Conservation (phyloP, 139 green algal genomes). For the Volvox reticuliferus region DNA sequence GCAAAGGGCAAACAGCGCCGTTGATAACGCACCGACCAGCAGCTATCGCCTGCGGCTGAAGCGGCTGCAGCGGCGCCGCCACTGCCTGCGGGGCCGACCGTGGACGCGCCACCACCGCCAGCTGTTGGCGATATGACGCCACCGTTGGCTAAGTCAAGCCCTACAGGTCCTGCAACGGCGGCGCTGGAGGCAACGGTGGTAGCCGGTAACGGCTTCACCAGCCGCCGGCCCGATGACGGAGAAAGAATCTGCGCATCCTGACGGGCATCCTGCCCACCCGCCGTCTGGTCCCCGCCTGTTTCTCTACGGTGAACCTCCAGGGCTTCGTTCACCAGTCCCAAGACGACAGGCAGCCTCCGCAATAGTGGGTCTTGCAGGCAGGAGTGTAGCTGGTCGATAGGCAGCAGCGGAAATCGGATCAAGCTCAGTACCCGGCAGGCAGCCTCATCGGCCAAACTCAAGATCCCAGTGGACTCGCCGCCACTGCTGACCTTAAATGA, state of each 20-base stretch:
- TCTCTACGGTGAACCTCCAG: slow-evolving; percentile 39
- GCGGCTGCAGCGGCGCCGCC: slow-evolving; percentile 28
- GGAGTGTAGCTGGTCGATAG: slow-evolving; percentile 40
- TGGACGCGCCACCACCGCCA: not conserved
- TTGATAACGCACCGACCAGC: slow-evolving; percentile 35
- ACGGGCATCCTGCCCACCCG: not conserved
- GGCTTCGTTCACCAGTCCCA: slow-evolving; percentile 51
- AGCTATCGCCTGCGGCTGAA: slow-evolving; percentile 25
- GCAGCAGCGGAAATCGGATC: slow-evolving; percentile 76
- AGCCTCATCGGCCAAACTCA: slow-evolving; percentile 32
- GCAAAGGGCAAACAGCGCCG: slow-evolving; percentile 42
- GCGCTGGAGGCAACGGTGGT: not conserved
- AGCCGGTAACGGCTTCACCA: slow-evolving; percentile 11
- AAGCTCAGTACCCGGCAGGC: slow-evolving; percentile 66
- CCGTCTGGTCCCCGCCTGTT: not conserved
- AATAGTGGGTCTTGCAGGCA: slow-evolving; percentile 51
- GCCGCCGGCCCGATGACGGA: not conserved
- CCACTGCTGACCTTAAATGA: not conserved
- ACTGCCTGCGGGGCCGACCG: not conserved
- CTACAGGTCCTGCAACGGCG: not conserved
- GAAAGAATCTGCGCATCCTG: not conserved
- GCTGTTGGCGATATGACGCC: not conserved
- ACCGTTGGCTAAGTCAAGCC: not conserved
- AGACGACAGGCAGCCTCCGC: slow-evolving; percentile 2
- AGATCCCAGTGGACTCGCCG: not conserved